Percentiles rank a stretch among this genome's conserved stretches.
Conservation (phyloP, 331 rosid species). For the Pyracantha coccinea region DNA sequence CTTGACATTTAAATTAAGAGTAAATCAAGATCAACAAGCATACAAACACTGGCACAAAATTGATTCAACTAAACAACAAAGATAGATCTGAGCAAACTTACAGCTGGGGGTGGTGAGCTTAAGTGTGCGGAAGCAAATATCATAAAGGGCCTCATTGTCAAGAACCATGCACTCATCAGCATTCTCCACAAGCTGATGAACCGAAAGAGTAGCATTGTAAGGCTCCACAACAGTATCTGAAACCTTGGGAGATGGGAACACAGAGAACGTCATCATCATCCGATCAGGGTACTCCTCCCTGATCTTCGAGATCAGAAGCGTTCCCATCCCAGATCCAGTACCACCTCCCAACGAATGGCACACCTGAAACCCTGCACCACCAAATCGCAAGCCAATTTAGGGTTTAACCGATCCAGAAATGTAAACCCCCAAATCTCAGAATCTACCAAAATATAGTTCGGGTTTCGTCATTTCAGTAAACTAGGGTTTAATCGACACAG, state of each 20-base stretch:
- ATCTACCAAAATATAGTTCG: neutral
- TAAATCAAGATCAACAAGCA: neutral
- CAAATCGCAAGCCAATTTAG: neutral
- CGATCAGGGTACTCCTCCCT: constrained; percentile 79
- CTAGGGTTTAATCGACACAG: neutral
- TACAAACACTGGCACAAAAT: neutral
- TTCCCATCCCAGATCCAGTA: constrained; percentile 87
- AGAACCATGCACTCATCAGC: constrained; percentile 62
- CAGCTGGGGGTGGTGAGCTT: constrained; percentile 85
- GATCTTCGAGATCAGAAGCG: constrained; percentile 64
- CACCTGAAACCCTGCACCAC: constrained; percentile 60
- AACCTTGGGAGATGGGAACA: constrained; percentile 76
- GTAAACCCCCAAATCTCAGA: neutral
- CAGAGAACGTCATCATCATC: constrained; percentile 80
- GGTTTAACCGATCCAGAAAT: neutral
- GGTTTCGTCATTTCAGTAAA: neutral
- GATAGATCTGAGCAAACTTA: constrained; percentile 10
- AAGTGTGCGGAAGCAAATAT: constrained; percentile 73
- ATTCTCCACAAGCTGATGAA: constrained; percentile 73
- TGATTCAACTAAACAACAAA: neutral
- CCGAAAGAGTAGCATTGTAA: constrained; percentile 69
- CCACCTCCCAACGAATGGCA: constrained; percentile 84
- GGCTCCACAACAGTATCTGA: constrained; percentile 82
- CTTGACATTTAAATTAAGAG: neutral
- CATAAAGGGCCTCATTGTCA: constrained; percentile 58